These are phyloP conservation scores for Fraxinus velutina DNA, from an alignment of 305 asterid species.

Conservation along the genomic window DNA sequence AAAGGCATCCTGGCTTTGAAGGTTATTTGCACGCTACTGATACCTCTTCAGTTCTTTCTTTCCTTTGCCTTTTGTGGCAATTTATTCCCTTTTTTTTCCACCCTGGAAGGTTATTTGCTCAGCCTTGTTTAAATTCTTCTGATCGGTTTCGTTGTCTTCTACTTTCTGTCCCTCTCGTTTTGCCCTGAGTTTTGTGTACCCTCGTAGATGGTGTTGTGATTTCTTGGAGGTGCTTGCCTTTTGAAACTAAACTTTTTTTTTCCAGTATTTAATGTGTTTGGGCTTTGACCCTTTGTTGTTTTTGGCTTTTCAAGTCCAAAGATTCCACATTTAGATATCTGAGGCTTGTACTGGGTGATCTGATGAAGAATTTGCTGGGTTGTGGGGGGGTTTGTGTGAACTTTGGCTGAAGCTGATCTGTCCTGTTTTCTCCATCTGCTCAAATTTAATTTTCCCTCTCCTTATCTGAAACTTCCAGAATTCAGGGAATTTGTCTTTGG, in stretches of 20 bases:
- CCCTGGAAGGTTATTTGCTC: not conserved
- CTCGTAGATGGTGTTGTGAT: not conserved
- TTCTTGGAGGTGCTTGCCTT: not conserved
- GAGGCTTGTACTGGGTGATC: not conserved
- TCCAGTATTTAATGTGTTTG: not conserved
- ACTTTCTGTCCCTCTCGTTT: not conserved
- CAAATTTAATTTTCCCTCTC: not conserved
- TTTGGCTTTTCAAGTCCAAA: not conserved
- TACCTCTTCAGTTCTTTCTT: not conserved
- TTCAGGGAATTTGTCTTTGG: not conserved
- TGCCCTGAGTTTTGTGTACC: not conserved
- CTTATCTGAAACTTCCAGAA: not conserved
- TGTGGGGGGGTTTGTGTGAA: not conserved
- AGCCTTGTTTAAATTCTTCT: not conserved
- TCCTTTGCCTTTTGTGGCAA: not conserved
- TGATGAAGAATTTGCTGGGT: not conserved
- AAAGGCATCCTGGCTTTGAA: not conserved
- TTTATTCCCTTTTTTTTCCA: not conserved
- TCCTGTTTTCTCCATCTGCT: not conserved
- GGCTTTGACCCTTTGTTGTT: not conserved
- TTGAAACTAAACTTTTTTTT: not conserved
- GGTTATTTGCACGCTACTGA: not conserved
- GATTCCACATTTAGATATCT: not conserved
- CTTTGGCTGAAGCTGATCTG: not conserved
- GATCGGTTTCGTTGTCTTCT: not conserved